Base-by-base conservation (phyloP, 768 basidiomycete genomes). In the Strobilomyces echinocephalus region DNA sequence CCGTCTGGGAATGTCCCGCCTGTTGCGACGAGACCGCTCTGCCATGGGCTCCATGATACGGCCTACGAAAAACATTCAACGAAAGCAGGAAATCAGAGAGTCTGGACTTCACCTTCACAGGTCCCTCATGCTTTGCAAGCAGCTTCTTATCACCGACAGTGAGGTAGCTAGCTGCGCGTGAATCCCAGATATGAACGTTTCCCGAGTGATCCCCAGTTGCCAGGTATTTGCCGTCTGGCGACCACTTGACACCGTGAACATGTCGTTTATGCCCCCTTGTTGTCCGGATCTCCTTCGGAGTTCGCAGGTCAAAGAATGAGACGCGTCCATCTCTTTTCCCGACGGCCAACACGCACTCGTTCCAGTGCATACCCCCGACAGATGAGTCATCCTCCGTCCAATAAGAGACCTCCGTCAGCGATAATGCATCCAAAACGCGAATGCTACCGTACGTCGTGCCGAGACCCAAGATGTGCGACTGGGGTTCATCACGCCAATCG, bases 1-100 rank as follows among this genome's bases (percentile, higher is more conserved):
- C 82, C 80, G 58, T 88, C 86, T 14, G 78, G 78, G 40, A 82
- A 82, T 14, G 79, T 79, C 12, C 85, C 82, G 15, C 85, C 86
- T 1, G 83, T 80, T 5, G 87, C 86, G 28, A 88, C 73, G 5
- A 88, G 72, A 51, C 79, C 80, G 5, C 75, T 73, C 59, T 86
- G 82, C 86, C 86, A 88, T 0, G 86, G 85, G 60, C 83, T 84
- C 86, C 86, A 88, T 0, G 84, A 80, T 44, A 88, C 70, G 1
- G 87, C 86, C 85, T 87, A 46, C 46, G 40, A 47, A 34, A 7
- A 44, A 48, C 39, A 36, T 35, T 50, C 38, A 52, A 21, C 28
- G 31, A 45, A n/a, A 30, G 16, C 20, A 21, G 31, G 31, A 14
- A 24, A 48, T 24, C 7, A 33, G 39, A 20, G 24, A 20, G 12